Percentiles rank a stretch among this genome's conserved stretches.
These are phyloP conservation scores for Chlorella sp. DNA, from an alignment of 139 green algal genomes.

Conservation along the genomic window DNA sequence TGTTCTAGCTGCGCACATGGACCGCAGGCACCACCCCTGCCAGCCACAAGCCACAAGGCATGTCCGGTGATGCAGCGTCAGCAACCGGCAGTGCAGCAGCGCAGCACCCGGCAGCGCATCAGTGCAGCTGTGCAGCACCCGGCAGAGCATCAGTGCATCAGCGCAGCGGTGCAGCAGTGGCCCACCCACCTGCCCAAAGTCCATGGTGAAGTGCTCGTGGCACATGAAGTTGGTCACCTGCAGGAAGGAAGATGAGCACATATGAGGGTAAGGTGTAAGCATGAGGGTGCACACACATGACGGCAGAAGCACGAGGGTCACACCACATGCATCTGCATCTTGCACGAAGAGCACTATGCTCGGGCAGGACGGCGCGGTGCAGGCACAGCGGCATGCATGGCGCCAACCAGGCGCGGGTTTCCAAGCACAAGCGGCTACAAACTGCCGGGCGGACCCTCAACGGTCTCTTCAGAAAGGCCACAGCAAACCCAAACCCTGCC, in stretches of 20 bases:
- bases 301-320: too few species aligned
- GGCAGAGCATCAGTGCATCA: not conserved
- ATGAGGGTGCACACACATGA: not conserved
- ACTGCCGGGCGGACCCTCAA: too few species aligned
- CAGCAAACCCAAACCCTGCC: too few species aligned
- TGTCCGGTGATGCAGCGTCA: not conserved
- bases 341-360: too few species aligned
- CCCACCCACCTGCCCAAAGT: conserved; percentile 35
- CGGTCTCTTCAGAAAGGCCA: too few species aligned
- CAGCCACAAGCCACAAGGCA: not conserved
- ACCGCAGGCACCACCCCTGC: not conserved
- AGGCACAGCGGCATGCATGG: too few species aligned
- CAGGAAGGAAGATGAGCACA: not conserved
- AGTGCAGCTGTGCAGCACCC: not conserved
- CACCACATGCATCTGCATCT: too few species aligned
- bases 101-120: too few species aligned
- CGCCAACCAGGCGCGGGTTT: too few species aligned
- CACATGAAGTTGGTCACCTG: conserved; percentile 47
- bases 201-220: conserved; percentile 51
- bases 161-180: not conserved
- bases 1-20: not conserved
- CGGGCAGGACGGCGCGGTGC: too few species aligned
- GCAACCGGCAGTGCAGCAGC: not conserved
- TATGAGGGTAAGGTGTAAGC: not conserved
- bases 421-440: too few species aligned